phyloP scores from a whole-genome alignment of 192 early-diverging fungal species.

The Coemansia sp. region DNA sequence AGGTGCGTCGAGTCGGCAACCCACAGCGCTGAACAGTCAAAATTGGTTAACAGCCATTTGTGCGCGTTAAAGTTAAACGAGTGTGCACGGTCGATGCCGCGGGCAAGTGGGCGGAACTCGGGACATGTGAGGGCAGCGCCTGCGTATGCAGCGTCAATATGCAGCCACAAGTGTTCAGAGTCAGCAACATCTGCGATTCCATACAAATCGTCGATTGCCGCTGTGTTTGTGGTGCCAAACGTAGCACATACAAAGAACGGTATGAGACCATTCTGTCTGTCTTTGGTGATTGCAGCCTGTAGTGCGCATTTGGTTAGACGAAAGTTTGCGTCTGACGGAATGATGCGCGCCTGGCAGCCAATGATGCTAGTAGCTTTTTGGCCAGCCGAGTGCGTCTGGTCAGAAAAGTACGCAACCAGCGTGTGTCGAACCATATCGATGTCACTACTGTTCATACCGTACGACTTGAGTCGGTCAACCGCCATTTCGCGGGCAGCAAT shows the following conservation, averaged over 20 bases:
- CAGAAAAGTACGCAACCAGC: slow-evolving; percentile 62
- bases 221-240: slow-evolving; percentile 63
- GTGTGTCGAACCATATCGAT: slow-evolving; percentile 17
- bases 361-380: slow-evolving; percentile 56
- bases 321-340: slow-evolving; percentile 47
- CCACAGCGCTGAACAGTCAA: slow-evolving; percentile 67
- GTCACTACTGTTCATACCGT: slow-evolving; percentile 35
- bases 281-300: slow-evolving; percentile 46
- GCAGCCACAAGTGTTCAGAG: slow-evolving; percentile 56
- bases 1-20: slow-evolving; percentile 53
- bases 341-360: slow-evolving; percentile 32
- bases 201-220: slow-evolving; percentile 57
- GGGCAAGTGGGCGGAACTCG: slow-evolving; percentile 55
- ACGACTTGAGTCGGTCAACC: slow-evolving; percentile 30
- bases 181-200: slow-evolving; percentile 56
- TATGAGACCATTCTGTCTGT: slow-evolving; percentile 56
- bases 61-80: slow-evolving; percentile 65
- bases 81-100: slow-evolving; percentile 57
- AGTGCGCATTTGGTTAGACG: slow-evolving; percentile 52
- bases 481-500: slow-evolving; percentile 58
- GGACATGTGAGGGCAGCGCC: slow-evolving; percentile 60
- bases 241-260: slow-evolving; percentile 66
- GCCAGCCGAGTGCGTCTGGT: slow-evolving; percentile 61
- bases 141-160: slow-evolving; percentile 69
- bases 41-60: slow-evolving; percentile 66